A percentile compares a stretch with the other conserved stretches of the same genome.
Conservation (phyloP, 768 basidiomycete genomes). For the Auricularia auricula-judae region DNA sequence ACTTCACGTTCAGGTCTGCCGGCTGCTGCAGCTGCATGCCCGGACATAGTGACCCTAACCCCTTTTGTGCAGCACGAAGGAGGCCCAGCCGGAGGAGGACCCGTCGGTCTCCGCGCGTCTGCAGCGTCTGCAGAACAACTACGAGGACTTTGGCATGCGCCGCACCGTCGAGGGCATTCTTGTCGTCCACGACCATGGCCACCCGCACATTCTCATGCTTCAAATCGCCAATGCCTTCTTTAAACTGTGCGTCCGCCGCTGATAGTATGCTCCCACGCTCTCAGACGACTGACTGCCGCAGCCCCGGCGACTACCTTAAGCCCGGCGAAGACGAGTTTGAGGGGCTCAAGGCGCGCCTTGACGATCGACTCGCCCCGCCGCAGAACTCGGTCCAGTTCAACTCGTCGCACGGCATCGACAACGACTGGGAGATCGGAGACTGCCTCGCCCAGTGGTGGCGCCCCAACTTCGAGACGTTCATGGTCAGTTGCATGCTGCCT, state of each 20-base stretch:
- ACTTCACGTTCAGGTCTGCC: constrained; percentile 80
- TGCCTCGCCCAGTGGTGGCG: constrained; percentile 98
- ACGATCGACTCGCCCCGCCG: constrained; percentile 80
- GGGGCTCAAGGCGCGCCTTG: constrained; percentile 80
- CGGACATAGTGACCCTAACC: neutral
- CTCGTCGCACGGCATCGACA: constrained; percentile 62
- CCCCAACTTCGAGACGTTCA: constrained; percentile 97
- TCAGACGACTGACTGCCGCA: constrained; percentile 17
- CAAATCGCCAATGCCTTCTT: constrained; percentile 99
- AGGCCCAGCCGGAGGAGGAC: constrained; percentile 95
- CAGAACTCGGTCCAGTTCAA: constrained; percentile 60
- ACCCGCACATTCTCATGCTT: constrained; percentile 94
- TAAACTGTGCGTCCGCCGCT: constrained; percentile 61
- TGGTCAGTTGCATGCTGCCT: constrained; percentile 38
- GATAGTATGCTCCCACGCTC: too few relatives aligned
- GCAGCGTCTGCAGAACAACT: constrained; percentile 90
- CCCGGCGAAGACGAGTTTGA: constrained; percentile 90
- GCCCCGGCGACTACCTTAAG: constrained; percentile 97
- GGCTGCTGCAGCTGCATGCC: neutral
- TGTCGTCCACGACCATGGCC: constrained; percentile 92
- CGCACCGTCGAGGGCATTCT: constrained; percentile 84
- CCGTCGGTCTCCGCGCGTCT: constrained; percentile 91
- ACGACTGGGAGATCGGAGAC: constrained; percentile 94
- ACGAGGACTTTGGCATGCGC: constrained; percentile 95
- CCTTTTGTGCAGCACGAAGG: constrained; percentile 60